Percentiles rank a stretch among this genome's conserved stretches.
Conservation (phyloP, 805 yeast species). For the Hanseniaspora clermontiae region DNA sequence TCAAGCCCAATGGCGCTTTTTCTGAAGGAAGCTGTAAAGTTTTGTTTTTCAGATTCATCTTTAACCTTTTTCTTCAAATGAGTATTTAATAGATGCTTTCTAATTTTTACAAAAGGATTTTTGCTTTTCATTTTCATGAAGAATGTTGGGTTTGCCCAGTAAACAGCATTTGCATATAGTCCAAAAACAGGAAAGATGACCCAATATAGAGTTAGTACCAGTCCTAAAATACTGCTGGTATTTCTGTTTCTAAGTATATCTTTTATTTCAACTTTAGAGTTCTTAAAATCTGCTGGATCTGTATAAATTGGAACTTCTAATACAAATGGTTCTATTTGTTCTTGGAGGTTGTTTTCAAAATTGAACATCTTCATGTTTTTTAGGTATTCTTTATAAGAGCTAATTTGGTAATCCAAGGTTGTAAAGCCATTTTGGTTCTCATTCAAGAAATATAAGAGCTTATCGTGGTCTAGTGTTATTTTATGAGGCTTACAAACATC, state of each 20-base stretch:
- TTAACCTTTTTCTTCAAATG: conserved; percentile 19
- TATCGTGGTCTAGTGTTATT: conserved; percentile 21
- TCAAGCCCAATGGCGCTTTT: background rate
- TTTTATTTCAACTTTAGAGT: conserved; percentile 23
- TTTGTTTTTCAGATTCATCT: background rate
- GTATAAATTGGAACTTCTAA: conserved; percentile 25
- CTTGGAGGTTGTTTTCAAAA: conserved; percentile 18
- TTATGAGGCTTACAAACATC: conserved; percentile 28
- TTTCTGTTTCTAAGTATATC: conserved; percentile 24
- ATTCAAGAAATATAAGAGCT: conserved; percentile 22
- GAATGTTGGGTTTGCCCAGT: conserved; percentile 29
- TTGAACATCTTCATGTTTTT: conserved; percentile 19
- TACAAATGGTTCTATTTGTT: conserved; percentile 13
- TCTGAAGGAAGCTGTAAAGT: background rate
- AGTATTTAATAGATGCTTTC: conserved; percentile 27
- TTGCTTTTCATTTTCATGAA: conserved; percentile 19
- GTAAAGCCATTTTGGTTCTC: background rate
- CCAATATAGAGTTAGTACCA: conserved; percentile 27
- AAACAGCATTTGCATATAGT: conserved; percentile 21
- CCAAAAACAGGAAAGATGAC: conserved; percentile 22
- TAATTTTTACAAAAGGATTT: conserved; percentile 22
- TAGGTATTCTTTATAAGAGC: background rate
- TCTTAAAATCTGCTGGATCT: conserved; percentile 19
- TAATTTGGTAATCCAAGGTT: background rate
- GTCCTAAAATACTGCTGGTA: conserved; percentile 25